phyloP scores from a whole-genome alignment of 495 filamentous ascomycete genomes.

The Penicillium argentinense region DNA sequence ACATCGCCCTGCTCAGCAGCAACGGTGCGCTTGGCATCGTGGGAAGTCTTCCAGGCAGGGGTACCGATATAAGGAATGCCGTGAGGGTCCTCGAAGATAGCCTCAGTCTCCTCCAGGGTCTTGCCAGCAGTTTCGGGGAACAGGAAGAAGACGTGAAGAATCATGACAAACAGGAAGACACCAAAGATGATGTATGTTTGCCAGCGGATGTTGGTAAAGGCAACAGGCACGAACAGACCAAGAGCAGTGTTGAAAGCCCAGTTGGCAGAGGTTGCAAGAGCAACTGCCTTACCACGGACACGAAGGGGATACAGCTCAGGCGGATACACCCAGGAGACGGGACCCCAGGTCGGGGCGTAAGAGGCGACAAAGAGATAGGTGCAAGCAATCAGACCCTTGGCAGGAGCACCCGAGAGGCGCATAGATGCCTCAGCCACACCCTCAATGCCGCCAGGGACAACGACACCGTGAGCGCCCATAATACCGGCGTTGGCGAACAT shows the following conservation, averaged over 20 bases:
- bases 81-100: conserved; percentile 63
- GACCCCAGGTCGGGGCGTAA: conserved; percentile 59
- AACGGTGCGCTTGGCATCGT: conserved; percentile 24
- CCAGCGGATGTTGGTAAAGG: conserved; percentile 71
- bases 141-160: conserved; percentile 72
- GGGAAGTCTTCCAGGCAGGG: conserved; percentile 65
- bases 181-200: conserved; percentile 74
- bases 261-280: conserved; percentile 66
- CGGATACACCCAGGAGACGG: conserved; percentile 64
- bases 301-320: conserved; percentile 66
- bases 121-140: conserved; percentile 81
- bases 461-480: conserved; percentile 52
- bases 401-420: conserved; percentile 36
- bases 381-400: conserved; percentile 61
- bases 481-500: conserved; percentile 68
- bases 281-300: conserved; percentile 63
- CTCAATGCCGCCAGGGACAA: conserved; percentile 48
- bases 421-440: conserved; percentile 35
- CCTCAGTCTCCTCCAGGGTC: conserved; percentile 74
- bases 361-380: conserved; percentile 65
- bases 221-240: conserved; percentile 69
- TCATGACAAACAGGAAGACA: conserved; percentile 67
- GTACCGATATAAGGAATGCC: conserved; percentile 64
- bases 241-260: conserved; percentile 81
- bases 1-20: conserved; percentile 26